Evolutionary conservation across 225 moss, liverwort and hornwort species (phyloP), one percentile per base, ranked within the genome.

Genomic region (Physcomitrium patens): DNA sequence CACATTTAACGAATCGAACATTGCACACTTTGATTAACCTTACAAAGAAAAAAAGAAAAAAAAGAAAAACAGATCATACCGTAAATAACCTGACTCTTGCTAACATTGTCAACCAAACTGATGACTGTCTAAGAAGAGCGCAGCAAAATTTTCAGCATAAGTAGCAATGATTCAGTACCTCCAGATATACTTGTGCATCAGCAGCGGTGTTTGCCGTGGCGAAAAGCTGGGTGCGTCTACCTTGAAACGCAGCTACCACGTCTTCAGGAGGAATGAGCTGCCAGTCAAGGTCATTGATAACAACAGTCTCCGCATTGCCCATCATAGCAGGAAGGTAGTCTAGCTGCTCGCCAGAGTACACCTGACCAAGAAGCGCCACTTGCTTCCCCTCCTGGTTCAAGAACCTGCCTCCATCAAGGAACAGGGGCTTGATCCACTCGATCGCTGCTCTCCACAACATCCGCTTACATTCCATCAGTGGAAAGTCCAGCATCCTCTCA

Each of bases 241-340:
- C 89, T 83, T 91, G 89, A 70, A 91, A 93, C 5, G 93, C 87
- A 54, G 91, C 91, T 12, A 93, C 83, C 78, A 93, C 83, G 46
- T 93, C 87, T 72, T 93, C 91, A 31, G 93, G 85, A 43, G 91
- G 82, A 28, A 93, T 91, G 10, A 91, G 85, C 93, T 93, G 87
- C 93, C 93, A 91, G 57, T 93, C 91, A 50, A 86, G 84, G 59
- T 89, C 91, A 69, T 86, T 87, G 83, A 93, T 89, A 49, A 93
- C 93, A 53, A 93, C 91, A 23, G 83, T 85, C 51, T 89, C 86
- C 18, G 91, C 85, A 62, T 75, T 80, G 49, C 89, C 86, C 55
- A 86, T 85, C 73, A 91, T 77, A 12, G 85, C 83, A 54, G 85
- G 85, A 10, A 93, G 87, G 72, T 87, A 83, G 55, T 91, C 87